Conservation (phyloP, 495 filamentous ascomycete species). For the Amorphotheca resinae region DNA sequence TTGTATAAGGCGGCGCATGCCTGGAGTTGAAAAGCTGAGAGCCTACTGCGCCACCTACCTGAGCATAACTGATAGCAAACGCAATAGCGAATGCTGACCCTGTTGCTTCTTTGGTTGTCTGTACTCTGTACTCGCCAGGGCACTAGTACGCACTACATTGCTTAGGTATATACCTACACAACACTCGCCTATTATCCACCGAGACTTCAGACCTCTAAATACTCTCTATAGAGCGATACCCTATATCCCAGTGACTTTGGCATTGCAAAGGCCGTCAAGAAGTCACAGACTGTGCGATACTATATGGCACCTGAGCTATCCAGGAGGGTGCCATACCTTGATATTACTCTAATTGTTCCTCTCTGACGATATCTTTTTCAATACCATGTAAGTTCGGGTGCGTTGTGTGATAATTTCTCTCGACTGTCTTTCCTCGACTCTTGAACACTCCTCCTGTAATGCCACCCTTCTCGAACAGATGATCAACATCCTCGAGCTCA, state of each 20-base stretch:
- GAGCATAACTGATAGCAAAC: slow-evolving; percentile 38
- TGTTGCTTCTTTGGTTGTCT: slow-evolving; percentile 32
- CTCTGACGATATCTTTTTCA: background rate
- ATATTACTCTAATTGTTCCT: too few relatives aligned
- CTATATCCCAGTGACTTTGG: too few relatives aligned
- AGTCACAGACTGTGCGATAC: too few relatives aligned
- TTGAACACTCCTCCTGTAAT: slow-evolving; percentile 6
- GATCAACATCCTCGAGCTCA: slow-evolving; percentile 61
- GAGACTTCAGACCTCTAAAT: too few relatives aligned
- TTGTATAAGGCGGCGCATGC: slow-evolving; percentile 36
- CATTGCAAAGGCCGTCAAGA: too few relatives aligned
- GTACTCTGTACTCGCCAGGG: too few relatives aligned
- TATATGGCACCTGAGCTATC: too few relatives aligned
- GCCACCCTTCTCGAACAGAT: slow-evolving; percentile 49
- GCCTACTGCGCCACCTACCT: slow-evolving; percentile 43
- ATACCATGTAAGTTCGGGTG: background rate
- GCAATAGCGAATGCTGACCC: slow-evolving; percentile 41
- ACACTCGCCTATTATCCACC: too few relatives aligned
- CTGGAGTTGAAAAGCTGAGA: slow-evolving; percentile 32
- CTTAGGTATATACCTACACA: too few relatives aligned
- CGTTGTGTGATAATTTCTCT: background rate
- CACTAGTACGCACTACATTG: too few relatives aligned
- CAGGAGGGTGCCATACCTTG: too few relatives aligned
- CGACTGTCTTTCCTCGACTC: slow-evolving; percentile 5
- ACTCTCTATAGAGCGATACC: too few relatives aligned